phyloP scores from a whole-genome alignment of 352 stramenopile species.

The Aphanomyces cochlioides region DNA sequence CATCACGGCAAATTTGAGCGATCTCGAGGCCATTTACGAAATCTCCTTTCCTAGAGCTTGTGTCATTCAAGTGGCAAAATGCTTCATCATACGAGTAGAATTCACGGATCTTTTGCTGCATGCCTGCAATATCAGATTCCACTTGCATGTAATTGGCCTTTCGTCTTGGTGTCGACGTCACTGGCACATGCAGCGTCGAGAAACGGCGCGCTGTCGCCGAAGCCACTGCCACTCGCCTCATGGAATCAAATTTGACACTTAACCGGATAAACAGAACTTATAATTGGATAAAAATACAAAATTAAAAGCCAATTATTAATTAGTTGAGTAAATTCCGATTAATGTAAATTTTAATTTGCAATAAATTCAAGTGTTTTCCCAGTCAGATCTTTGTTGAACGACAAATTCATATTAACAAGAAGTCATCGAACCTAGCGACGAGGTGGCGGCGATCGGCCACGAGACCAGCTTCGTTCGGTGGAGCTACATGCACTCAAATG shows the following conservation, averaged over 20 bases:
- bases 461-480: conserved; percentile 4
- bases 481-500: background rate
- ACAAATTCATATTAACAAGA: background rate
- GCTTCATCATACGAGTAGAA: conserved; percentile 59
- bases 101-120: conserved; percentile 80
- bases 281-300: no score
- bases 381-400: no score
- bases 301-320: no score
- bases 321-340: no score
- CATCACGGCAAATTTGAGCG: conserved; percentile 62
- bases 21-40: conserved; percentile 64
- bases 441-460: conserved; percentile 3
- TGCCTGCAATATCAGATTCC: conserved; percentile 72
- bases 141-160: conserved; percentile 49
- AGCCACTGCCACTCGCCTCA: background rate
- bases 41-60: conserved; percentile 47
- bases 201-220: background rate
- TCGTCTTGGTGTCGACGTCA: conserved; percentile 25
- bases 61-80: background rate
- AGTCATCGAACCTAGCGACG: background rate
- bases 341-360: no score
- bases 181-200: conserved; percentile 25
- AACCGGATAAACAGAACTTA: no score
- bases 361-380: no score
- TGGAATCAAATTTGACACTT: background rate